Conservation (phyloP, 352 stramenopile genomes). For the Phytophthora litchii region DNA sequence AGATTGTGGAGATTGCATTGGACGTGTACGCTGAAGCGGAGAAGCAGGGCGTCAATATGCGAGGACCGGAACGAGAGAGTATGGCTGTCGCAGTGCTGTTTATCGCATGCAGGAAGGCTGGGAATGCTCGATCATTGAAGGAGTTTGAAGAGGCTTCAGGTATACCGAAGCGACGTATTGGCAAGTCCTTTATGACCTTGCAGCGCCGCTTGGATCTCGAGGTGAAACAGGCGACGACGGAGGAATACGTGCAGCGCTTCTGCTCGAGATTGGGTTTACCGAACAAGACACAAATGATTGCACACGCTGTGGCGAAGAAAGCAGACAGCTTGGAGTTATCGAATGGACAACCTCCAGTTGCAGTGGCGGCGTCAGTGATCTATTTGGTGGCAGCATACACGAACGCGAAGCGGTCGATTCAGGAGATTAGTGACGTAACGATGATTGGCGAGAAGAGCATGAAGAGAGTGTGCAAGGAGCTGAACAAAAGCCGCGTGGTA, state of each 20-base stretch:
- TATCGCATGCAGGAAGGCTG: slow-evolving; percentile 72
- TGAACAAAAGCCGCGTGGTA: slow-evolving; percentile 83
- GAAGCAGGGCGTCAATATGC: slow-evolving; percentile 67
- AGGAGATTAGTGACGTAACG: slow-evolving; percentile 84
- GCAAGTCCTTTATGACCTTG: slow-evolving; percentile 80
- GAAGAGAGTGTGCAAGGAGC: slow-evolving; percentile 86
- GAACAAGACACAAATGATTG: slow-evolving; percentile 80
- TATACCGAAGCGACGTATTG: slow-evolving; percentile 75
- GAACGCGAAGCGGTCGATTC: slow-evolving; percentile 76
- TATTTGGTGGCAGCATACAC: slow-evolving; percentile 87
- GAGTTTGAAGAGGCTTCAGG: slow-evolving; percentile 80
- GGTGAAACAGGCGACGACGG: slow-evolving; percentile 70
- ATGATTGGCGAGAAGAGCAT: slow-evolving; percentile 86
- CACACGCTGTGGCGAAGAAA: slow-evolving; percentile 78
- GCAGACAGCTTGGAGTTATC: slow-evolving; percentile 68
- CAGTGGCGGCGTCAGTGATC: slow-evolving; percentile 78
- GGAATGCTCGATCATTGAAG: slow-evolving; percentile 72
- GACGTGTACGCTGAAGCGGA: slow-evolving; percentile 77
- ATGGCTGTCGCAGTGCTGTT: slow-evolving; percentile 73
- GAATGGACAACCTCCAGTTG: slow-evolving; percentile 71
- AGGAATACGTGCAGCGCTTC: slow-evolving; percentile 82
- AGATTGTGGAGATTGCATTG: slow-evolving; percentile 72
- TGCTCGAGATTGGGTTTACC: slow-evolving; percentile 75
- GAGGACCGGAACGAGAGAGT: slow-evolving; percentile 68
- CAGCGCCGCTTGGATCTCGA: slow-evolving; percentile 61